phyloP scores from a whole-genome alignment of 768 basidiomycete species.

The Postia placenta region DNA sequence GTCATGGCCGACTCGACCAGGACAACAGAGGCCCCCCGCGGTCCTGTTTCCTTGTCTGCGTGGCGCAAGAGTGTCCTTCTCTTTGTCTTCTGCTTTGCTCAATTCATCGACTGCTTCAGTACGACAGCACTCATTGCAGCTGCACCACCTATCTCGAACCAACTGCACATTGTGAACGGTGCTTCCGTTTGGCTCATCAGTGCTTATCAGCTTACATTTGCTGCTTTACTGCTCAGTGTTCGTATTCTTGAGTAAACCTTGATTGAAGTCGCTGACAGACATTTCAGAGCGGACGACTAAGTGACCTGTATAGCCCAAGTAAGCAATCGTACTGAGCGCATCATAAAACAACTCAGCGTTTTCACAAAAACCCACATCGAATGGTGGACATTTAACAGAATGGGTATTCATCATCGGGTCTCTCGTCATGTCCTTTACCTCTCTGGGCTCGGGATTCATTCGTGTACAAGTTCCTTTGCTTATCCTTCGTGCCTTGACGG shows the following conservation, averaged over 20 bases:
- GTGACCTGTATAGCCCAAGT: conserved; percentile 23
- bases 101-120: conserved; percentile 26
- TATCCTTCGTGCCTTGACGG: conserved; percentile 19
- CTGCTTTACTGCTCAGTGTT: conserved; percentile 23
- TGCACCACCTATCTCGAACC: conserved; percentile 11
- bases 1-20: too few species aligned
- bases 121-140: conserved; percentile 18
- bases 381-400: conserved; percentile 6
- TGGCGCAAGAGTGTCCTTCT: conserved; percentile 18
- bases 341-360: too few species aligned
- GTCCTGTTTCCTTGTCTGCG: neutral
- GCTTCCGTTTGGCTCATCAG: conserved; percentile 22
- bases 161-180: conserved; percentile 13
- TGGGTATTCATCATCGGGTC: conserved; percentile 16
- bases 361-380: too few species aligned
- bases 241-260: conserved; percentile 3
- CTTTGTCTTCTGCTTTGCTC: conserved; percentile 21
- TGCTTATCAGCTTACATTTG: conserved; percentile 25
- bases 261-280: neutral
- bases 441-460: conserved; percentile 19
- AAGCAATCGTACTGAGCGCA: neutral
- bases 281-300: conserved; percentile 19
- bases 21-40: too few species aligned
- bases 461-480: conserved; percentile 17
- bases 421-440: conserved; percentile 13